These are phyloP conservation scores for Venturia pyrina DNA, from an alignment of 2,329 filamentous ascomycete species.

Conservation along the genomic window DNA sequence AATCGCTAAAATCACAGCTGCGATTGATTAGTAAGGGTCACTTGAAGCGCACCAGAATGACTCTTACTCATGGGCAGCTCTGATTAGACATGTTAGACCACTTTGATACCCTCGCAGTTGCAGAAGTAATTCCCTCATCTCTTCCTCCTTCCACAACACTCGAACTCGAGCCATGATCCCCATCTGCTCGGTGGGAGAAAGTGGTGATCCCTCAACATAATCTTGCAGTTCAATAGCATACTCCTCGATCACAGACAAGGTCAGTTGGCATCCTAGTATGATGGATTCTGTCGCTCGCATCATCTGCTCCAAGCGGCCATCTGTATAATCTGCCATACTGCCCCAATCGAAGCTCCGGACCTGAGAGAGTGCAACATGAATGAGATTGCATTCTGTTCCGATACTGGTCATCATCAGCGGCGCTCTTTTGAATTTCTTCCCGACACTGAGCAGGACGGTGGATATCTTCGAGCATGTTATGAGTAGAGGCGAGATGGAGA, in stretches of 20 bases:
- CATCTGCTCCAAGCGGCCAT: conserved; percentile 10
- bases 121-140: conserved; percentile 13
- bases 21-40: not conserved
- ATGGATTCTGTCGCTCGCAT: conserved; percentile 11
- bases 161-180: conserved; percentile 12
- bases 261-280: conserved; percentile 13
- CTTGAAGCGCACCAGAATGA: not conserved
- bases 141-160: conserved; percentile 13
- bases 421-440: conserved; percentile 11
- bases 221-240: conserved; percentile 14
- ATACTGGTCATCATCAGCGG: conserved; percentile 14
- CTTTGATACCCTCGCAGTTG: conserved; percentile 13
- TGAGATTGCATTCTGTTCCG: conserved; percentile 13
- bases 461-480: conserved; percentile 11
- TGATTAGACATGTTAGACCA: conserved; percentile 7
- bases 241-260: conserved; percentile 13
- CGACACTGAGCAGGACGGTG: conserved; percentile 10
- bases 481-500: conserved; percentile 12
- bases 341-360: conserved; percentile 10
- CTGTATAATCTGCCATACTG: not conserved
- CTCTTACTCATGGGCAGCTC: conserved; percentile 12
- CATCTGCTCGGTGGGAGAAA: conserved; percentile 10
- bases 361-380: conserved; percentile 12
- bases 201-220: conserved; percentile 9
- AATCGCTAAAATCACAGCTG: conserved; percentile 8